Evolutionary conservation across 768 basidiomycete genomes (phyloP).

Genomic region (Lactifluus rugatus): DNA sequence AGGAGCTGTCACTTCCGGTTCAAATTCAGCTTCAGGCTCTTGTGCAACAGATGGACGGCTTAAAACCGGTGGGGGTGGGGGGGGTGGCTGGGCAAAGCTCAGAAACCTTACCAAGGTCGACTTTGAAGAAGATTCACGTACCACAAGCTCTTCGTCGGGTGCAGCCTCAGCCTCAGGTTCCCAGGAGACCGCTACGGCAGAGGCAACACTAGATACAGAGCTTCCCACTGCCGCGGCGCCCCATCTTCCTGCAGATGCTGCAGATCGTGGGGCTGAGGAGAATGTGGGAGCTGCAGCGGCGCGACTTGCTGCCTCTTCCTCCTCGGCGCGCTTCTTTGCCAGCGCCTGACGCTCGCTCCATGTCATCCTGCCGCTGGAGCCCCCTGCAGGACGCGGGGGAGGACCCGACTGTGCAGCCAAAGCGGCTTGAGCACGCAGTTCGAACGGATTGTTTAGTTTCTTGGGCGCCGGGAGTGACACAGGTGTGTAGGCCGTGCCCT

Average conservation of each 20-base stretch:
- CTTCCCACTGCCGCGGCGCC: constrained; percentile 31
- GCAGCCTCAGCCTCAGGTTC: constrained; percentile 9
- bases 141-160: constrained; percentile 4
- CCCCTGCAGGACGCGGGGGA: constrained; percentile 19
- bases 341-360: constrained; percentile 91
- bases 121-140: not conserved
- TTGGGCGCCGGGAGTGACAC: constrained; percentile 78
- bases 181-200: not conserved
- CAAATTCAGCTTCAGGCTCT: constrained; percentile 28
- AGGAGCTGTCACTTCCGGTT: constrained; percentile 28
- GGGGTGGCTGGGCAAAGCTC: constrained; percentile 26
- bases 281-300: constrained; percentile 21
- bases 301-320: constrained; percentile 60
- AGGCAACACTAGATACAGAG: not conserved
- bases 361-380: constrained; percentile 67
- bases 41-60: constrained; percentile 22
- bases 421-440: constrained; percentile 26
- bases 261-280: constrained; percentile 12
- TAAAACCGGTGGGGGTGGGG: constrained; percentile 22
- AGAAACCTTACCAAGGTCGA: not conserved
- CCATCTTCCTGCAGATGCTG: constrained; percentile 4
- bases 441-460: constrained; percentile 80
- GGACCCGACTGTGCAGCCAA: constrained; percentile 24
- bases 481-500: constrained; percentile 79
- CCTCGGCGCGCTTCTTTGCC: constrained; percentile 80